Evolutionary conservation across 805 yeast genomes (phyloP).

Genomic region (Yamadazyma nakazawae): DNA sequence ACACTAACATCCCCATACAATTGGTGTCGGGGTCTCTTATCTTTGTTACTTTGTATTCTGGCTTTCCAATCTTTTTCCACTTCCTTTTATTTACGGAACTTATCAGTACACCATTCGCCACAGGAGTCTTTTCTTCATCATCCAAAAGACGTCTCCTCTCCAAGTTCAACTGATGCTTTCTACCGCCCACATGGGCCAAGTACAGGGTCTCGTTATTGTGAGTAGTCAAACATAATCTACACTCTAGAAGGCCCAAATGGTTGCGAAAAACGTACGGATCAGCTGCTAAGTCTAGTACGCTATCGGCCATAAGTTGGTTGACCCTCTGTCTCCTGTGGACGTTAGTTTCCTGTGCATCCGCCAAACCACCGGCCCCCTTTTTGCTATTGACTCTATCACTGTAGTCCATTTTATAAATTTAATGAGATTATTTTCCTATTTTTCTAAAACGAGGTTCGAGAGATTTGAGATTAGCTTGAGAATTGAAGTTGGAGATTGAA

Average conservation of each 20-base stretch:
- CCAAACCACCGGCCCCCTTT: constrained; percentile 88
- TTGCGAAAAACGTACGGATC: constrained; percentile 86
- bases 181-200: constrained; percentile 79
- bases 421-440: neutral
- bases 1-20: constrained; percentile 63
- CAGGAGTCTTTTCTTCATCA: constrained; percentile 27
- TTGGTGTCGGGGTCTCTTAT: constrained; percentile 59
- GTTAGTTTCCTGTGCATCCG: constrained; percentile 67
- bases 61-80: constrained; percentile 66
- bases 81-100: constrained; percentile 43
- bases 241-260: constrained; percentile 81
- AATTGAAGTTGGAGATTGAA: neutral
- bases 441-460: neutral
- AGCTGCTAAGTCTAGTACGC: constrained; percentile 48
- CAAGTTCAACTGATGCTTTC: constrained; percentile 73
- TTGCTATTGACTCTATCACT: constrained; percentile 88
- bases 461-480: neutral
- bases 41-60: constrained; percentile 65
- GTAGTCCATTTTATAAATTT: constrained; percentile 61
- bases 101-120: constrained; percentile 23
- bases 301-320: constrained; percentile 53
- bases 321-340: constrained; percentile 67
- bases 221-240: constrained; percentile 78
- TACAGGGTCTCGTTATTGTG: constrained; percentile 81
- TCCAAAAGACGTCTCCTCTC: constrained; percentile 50